A percentile compares a stretch with the other conserved stretches of the same genome.
Evolutionary conservation across 768 basidiomycete species (phyloP).

Genomic region (Naganishia vishniacii): DNA sequence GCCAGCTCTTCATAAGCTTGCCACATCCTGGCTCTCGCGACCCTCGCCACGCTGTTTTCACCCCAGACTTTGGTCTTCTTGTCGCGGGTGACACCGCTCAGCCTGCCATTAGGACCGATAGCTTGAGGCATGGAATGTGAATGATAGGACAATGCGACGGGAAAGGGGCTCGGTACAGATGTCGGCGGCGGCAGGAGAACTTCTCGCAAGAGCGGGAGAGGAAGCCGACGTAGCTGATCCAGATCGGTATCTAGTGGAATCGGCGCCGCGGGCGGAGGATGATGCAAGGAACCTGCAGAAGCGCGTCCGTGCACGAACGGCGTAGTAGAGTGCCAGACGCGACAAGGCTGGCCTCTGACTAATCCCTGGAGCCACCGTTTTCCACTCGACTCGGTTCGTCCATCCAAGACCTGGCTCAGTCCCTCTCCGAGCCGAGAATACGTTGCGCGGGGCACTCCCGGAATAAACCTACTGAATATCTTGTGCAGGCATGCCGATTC

Average conservation of each 20-base stretch:
- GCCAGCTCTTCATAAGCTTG: not conserved
- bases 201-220: conserved; percentile 18
- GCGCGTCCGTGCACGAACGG: not conserved
- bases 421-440: conserved; percentile 19
- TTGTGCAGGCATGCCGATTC: not conserved
- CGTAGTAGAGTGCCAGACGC: not conserved
- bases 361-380: not conserved
- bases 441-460: not conserved
- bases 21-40: conserved; percentile 19
- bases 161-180: conserved; percentile 1
- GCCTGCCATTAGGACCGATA: conserved; percentile 11
- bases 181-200: conserved; percentile 14
- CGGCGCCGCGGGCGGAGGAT: not conserved
- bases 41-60: conserved; percentile 7
- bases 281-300: not conserved
- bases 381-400: not conserved
- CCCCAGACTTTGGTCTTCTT: conserved; percentile 18
- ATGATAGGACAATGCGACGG: conserved; percentile 19
- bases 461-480: conserved; percentile 10
- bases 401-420: not conserved
- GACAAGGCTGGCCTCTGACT: not conserved
- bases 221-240: not conserved
- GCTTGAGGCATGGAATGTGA: conserved; percentile 5
- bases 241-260: not conserved
- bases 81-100: conserved; percentile 1